A percentile compares a stretch with the other conserved stretches of the same genome.
phyloP scores from a whole-genome alignment of 352 stramenopile genomes.

The Phytopythium montanum region DNA sequence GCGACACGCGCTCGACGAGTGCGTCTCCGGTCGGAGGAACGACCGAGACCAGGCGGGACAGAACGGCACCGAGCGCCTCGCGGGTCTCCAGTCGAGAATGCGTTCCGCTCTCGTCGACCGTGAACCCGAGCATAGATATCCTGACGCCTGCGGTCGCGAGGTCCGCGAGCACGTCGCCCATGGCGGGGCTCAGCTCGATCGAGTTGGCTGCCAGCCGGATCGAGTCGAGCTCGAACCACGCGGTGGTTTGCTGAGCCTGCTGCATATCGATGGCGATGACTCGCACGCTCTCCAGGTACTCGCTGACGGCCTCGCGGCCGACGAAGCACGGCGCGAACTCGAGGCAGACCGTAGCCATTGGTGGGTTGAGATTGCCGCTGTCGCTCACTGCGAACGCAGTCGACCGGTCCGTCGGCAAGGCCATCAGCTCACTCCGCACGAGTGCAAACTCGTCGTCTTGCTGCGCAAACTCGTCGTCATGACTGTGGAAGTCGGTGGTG shows the following conservation, averaged over 20 bases:
- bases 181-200: background rate
- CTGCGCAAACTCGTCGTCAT: background rate
- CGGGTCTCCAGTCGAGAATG: background rate
- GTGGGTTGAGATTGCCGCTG: background rate
- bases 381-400: background rate
- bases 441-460: background rate
- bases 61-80: background rate
- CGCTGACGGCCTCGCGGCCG: background rate
- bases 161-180: slow-evolving; percentile 2
- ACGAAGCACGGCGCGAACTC: slow-evolving; percentile 6
- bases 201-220: slow-evolving; percentile 1
- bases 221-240: slow-evolving; percentile 3
- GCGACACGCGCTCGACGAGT: background rate
- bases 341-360: background rate
- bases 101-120: background rate
- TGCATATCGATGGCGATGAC: background rate
- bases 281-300: slow-evolving; percentile 2
- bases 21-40: background rate
- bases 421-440: background rate
- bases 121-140: background rate
- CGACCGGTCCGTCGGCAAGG: background rate
- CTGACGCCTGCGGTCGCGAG: background rate
- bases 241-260: background rate
- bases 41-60: background rate
- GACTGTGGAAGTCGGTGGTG: background rate